Conservation (phyloP, 495 filamentous ascomycete species). For the Thozetella sp. region DNA sequence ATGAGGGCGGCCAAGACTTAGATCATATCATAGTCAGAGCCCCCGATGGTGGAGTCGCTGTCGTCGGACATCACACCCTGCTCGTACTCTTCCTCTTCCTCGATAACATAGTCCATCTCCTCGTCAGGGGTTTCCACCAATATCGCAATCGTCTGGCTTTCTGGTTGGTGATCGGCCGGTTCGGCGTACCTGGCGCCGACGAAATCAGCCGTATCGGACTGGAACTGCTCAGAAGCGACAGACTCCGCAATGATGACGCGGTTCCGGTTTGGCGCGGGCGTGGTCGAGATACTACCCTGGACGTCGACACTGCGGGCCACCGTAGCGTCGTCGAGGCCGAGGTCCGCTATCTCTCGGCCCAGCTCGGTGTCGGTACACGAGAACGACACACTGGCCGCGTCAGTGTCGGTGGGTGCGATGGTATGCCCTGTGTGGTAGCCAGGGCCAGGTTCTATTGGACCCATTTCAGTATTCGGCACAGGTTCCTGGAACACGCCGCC, state of each 20-base stretch:
- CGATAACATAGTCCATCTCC: neutral
- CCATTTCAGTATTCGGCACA: slow-evolving; percentile 38
- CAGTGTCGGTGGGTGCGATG: slow-evolving; percentile 11
- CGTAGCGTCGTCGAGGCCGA: slow-evolving; percentile 15
- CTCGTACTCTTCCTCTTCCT: neutral
- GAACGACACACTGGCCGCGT: neutral
- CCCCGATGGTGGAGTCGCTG: slow-evolving; percentile 1
- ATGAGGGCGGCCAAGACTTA: too few relatives aligned
- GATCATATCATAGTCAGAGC: neutral
- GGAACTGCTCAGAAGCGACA: slow-evolving; percentile 19
- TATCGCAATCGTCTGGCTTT: slow-evolving; percentile 16
- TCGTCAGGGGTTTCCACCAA: slow-evolving; percentile 11
- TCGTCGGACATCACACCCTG: neutral
- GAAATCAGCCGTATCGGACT: slow-evolving; percentile 8
- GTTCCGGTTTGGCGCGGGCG: slow-evolving; percentile 1
- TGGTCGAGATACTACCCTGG: slow-evolving; percentile 21
- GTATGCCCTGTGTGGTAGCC: slow-evolving; percentile 44
- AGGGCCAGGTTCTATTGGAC: slow-evolving; percentile 43
- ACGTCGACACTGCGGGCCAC: slow-evolving; percentile 21
- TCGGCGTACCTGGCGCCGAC: slow-evolving; percentile 17
- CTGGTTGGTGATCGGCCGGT: slow-evolving; percentile 24
- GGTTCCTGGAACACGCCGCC: slow-evolving; percentile 42
- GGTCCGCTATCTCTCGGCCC: slow-evolving; percentile 8
- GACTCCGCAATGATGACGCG: slow-evolving; percentile 12
- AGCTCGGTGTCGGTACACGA: slow-evolving; percentile 13